Evolutionary conservation across 1,284 basidiomycete genomes (phyloP), one percentile per base, ranked within the genome.

Genomic region (Ganoderma meredithae): DNA sequence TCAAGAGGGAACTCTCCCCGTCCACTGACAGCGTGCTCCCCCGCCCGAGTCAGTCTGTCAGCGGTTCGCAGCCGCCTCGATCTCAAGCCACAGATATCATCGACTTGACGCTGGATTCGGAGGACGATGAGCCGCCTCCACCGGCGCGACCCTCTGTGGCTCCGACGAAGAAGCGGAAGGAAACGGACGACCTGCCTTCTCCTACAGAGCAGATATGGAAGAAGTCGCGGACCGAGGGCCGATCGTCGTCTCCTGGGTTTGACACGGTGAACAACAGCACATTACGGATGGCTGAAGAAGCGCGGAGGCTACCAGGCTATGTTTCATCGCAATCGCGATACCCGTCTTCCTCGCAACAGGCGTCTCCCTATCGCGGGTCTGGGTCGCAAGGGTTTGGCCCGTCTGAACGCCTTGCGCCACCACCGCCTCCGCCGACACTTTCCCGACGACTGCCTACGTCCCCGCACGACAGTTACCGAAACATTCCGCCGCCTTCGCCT

Each of bases 61-160:
- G 73, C 7, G 64, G 68, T 15, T 71, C 73, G 39, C 74, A 73
- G 60, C 72, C 75, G 17, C 67, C 74, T 12, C 70, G 73, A 5
- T 74, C 75, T 31, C 77, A 77, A 65, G 76, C 76, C 40, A 80
- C 81, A 9, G 83, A 86, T 65, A 87, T 95, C 53, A 95, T 95
- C 73, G 94, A 95, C 77, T 81, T 95, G 66, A 95, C 94, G 1
- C 80, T 90, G 64, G 91, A 93, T 75, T 90, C 90, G 25, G 92
- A 92, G 64, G 90, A 91, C 25, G 92, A 92, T 58, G 84, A 86
- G 31, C 80, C 80, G 17, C 64, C 74, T 44, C 74, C 68, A 13
- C 69, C 69, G 15, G 68, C 71, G 39, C 73, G 60, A 10, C 59
- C 69, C 15, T 49, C 65, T 31, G n/a, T 63, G 12, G 63, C 67